Base-by-base conservation (phyloP, 306 rosid genomes). In the Trichosanthes truncata region DNA sequence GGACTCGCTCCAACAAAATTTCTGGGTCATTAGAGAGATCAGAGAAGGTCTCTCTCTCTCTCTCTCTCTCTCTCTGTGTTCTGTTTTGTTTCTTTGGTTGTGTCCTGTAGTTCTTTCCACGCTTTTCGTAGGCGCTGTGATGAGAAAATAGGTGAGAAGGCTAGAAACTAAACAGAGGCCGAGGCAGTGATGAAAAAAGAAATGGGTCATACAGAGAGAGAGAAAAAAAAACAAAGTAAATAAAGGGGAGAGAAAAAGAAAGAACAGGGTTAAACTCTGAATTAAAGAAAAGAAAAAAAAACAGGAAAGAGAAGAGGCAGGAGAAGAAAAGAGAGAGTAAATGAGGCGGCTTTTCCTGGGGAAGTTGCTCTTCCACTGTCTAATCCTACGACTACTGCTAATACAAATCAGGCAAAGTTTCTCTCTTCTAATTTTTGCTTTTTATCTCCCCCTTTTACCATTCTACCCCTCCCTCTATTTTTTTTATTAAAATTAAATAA, bases 331-430 rank as follows among this genome's bases (percentile, higher is more conserved):
- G 1, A 45, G 74, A 31, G 79, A 63, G 55, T 3, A 10, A 35
- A 25, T 7, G 26, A 65, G 13, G n/a, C 92, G 90, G 91, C 88
- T 84, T 83, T 88, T 82, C 75, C 82, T 87, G 23, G 88, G 87
- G 81, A 87, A 84, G 81, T 80, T 17, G 65, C 63, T 48, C 61
- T 3, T 51, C 40, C 35, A 8, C 77, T 57, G 63, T 57, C 61
- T 25, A 63, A 63, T 26, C 48, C 52, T 46, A 46, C 41, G 13
- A 1, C 38, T 63, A 4, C 69, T 25, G 7, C 36, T 3, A 29
- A 26, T 35, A 63, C 43, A 4, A 31, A 35, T 35, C 1, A 31
- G 14, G 72, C 72, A 53, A 53, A 9, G 49, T 45, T 45, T 45
- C 49, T 40, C 45, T 7, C 45, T 40, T 40, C 45, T 40, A 6